Percentiles rank a stretch among this genome's conserved stretches.
Evolutionary conservation across 306 rosid species (phyloP).

Genomic region (Luffa aegyptiaca): DNA sequence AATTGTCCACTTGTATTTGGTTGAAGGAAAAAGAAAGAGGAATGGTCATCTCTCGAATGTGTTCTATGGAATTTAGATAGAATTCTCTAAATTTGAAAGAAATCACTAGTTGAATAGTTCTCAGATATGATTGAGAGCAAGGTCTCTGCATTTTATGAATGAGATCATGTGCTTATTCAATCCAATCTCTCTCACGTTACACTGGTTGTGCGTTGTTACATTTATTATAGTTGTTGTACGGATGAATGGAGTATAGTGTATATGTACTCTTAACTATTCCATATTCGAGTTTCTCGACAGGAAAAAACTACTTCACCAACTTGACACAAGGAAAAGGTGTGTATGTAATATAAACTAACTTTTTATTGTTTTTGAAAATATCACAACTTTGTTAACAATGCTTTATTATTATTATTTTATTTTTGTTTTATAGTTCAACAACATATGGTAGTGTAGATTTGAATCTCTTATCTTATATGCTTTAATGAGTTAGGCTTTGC

Average conservation of each 20-base stretch:
- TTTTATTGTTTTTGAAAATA: too few relatives aligned
- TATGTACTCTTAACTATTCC: too few relatives aligned
- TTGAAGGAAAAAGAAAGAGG: neutral
- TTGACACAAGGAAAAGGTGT: too few relatives aligned
- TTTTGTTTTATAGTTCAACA: too few relatives aligned
- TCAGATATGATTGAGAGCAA: neutral
- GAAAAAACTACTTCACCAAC: neutral
- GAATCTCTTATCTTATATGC: too few relatives aligned
- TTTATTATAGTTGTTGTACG: neutral
- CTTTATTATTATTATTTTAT: too few relatives aligned
- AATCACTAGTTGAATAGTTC: neutral
- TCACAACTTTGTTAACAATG: too few relatives aligned
- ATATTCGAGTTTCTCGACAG: neutral
- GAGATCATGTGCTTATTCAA: neutral
- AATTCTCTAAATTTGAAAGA: neutral
- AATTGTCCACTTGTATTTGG: neutral
- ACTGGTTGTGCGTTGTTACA: neutral
- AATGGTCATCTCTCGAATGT: neutral
- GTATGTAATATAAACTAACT: too few relatives aligned
- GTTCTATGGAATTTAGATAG: neutral
- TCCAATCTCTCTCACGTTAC: neutral
- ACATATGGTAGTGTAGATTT: too few relatives aligned
- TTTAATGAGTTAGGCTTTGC: too few relatives aligned
- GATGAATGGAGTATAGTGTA: neutral
- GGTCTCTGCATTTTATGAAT: neutral